Base-by-base conservation (phyloP, 805 yeast genomes). In the Candida dajiaensis region DNA sequence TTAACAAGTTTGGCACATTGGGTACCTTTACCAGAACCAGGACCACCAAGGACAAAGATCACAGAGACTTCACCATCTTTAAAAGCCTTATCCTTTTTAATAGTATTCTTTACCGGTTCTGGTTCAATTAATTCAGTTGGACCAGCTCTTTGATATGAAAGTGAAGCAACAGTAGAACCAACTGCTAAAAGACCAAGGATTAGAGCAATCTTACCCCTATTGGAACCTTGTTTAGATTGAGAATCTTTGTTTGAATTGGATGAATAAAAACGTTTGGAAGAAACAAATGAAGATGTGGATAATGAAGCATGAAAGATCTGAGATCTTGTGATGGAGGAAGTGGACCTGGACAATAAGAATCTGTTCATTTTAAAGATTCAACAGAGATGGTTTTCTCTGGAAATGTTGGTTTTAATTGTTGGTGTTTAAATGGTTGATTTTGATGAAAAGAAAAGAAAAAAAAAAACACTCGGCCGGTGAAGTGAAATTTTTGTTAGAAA, bases 1-100 rank as follows among this genome's bases (percentile, higher is more conserved):
- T 76, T 68, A 39, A 92, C 97, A 47, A 92, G 74, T 61, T 80
- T 86, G 28, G 83, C 84, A 71, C 97, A 88, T 68, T 92, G 99
- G 1, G 99, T 92, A 47, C 99, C 98, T 64, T 94, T 94, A 39
- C 99, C 98, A 25, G 96, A 87, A 19, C 98, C 98, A 6, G 98
- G 98, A 4, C 98, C 98, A 39, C 99, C 99, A 28, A 92, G 77
- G 18, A 92, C 97, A 65, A 88, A 92, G 23, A 90, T 75, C 5
- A 92, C 95, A 23, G 86, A 80, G 25, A 86, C 81, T 46, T 87
- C 82, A 36, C 80, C 79, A 2, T 76, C 74, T 10, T 76, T 68
- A 62, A 86, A 86, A 0, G 84, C 80, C 26, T 65, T 59, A n/a
- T n/a, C 16, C 51, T 43, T 38, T 43, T 42, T 1, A 37, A 45